A percentile compares a stretch with the other conserved stretches of the same genome.
These are phyloP conservation scores for Calonectria hongkongensis DNA, from an alignment of 2,329 filamentous ascomycete genomes.

Conservation along the genomic window DNA sequence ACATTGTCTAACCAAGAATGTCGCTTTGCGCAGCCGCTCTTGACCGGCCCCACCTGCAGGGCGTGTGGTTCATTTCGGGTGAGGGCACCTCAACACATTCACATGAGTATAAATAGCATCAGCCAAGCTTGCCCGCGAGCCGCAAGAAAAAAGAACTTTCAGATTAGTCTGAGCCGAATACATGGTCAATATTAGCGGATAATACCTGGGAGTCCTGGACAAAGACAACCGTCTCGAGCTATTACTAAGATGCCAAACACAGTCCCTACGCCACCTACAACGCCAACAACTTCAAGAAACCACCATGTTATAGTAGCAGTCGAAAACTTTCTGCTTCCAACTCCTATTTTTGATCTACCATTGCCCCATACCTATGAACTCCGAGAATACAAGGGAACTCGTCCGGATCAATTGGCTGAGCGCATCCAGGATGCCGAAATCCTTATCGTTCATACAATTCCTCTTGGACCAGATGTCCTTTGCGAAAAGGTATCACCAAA, in stretches of 20 bases:
- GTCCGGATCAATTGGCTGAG: conserved; percentile 18
- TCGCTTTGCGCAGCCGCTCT: background rate
- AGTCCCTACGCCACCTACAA: no score
- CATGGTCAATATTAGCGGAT: no score
- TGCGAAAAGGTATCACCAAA: conserved; percentile 12
- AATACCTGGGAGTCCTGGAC: no score
- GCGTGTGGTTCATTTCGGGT: no score
- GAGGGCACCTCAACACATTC: background rate
- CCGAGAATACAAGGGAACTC: conserved; percentile 16
- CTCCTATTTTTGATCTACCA: conserved; percentile 21
- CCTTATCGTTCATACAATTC: conserved; percentile 14
- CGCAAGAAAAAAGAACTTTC: no score
- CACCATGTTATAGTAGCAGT: conserved; percentile 25
- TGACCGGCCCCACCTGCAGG: background rate
- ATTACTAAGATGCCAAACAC: no score
- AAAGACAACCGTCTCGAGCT: background rate
- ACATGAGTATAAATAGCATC: background rate
- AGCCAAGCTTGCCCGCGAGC: background rate
- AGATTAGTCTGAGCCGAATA: no score
- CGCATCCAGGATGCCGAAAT: conserved; percentile 31
- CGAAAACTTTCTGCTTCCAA: conserved; percentile 24
- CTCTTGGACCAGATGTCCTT: conserved; percentile 2
- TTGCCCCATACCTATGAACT: conserved; percentile 25
- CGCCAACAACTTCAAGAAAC: no score
- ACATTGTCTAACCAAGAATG: background rate